These are phyloP conservation scores for Aotearoamyces nothofagi DNA, from an alignment of 2,329 filamentous ascomycete genomes.

Conservation along the genomic window DNA sequence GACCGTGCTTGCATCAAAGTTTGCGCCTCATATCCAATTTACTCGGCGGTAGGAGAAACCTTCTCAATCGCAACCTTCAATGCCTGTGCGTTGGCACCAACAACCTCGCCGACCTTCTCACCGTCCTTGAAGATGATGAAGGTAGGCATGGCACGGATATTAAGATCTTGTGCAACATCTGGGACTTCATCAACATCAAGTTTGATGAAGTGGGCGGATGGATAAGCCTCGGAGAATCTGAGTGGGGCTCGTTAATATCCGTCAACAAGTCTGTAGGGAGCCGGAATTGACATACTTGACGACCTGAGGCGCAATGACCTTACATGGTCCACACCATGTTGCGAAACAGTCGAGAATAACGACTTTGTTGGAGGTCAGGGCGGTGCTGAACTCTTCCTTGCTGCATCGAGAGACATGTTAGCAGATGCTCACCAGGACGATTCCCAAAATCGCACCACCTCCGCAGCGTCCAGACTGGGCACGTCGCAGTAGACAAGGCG, in stretches of 20 bases:
- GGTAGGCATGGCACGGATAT: conserved; percentile 83
- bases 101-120: conserved; percentile 54
- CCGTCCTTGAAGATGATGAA: conserved; percentile 76
- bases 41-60: too few relatives aligned
- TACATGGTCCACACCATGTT: conserved; percentile 91
- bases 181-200: conserved; percentile 76
- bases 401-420: conserved; percentile 24
- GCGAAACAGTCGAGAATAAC: conserved; percentile 81
- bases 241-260: conserved; percentile 1
- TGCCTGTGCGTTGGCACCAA: conserved; percentile 67
- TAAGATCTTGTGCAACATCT: conserved; percentile 61
- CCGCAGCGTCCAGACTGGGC: too few relatives aligned
- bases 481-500: too few relatives aligned
- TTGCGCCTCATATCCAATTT: background rate
- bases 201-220: conserved; percentile 64
- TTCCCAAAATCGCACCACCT: background rate
- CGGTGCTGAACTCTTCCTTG: conserved; percentile 40
- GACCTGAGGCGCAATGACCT: conserved; percentile 67
- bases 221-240: conserved; percentile 44
- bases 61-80: conserved; percentile 29
- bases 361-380: conserved; percentile 37
- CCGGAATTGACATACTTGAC: conserved; percentile 36
- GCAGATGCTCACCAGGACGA: conserved; percentile 5
- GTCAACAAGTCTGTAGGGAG: conserved; percentile 10
- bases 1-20: conserved; percentile 1